Evolutionary conservation across 2,329 filamentous ascomycete genomes (phyloP).

Genomic region (Pseudogymnoascus sp.): DNA sequence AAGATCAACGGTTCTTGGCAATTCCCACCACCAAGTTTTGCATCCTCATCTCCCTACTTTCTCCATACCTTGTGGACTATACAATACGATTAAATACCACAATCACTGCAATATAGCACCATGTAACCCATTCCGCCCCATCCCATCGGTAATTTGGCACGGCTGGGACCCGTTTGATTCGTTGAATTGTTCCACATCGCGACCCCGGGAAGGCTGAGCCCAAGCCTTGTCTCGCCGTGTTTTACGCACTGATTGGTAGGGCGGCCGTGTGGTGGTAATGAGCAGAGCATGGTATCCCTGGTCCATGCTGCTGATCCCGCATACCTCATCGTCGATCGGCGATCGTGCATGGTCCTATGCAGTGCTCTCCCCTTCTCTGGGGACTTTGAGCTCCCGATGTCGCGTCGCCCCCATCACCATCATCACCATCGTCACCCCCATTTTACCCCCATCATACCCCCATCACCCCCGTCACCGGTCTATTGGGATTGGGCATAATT

Average conservation of each 20-base stretch:
- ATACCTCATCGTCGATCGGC: conserved; percentile 8
- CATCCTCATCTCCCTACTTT: not conserved
- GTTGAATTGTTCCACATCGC: not conserved
- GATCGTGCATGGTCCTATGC: conserved; percentile 1
- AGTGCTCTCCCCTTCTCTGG: not conserved
- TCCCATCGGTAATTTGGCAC: conserved; percentile 7
- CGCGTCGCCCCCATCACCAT: not conserved
- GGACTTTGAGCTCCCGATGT: conserved; percentile 6
- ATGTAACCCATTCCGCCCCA: not conserved
- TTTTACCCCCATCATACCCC: not conserved
- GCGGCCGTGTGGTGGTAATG: conserved; percentile 1
- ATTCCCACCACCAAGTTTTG: not conserved
- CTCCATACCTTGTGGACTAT: not conserved
- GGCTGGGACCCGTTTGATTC: not conserved
- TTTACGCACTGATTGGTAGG: not conserved
- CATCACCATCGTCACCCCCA: not conserved
- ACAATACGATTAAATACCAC: not conserved
- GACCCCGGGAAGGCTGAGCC: conserved; percentile 6
- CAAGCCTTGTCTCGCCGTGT: conserved; percentile 1
- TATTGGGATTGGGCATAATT: not conserved
- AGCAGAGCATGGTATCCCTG: conserved; percentile 9
- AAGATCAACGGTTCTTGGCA: not conserved
- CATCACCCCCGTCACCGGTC: not conserved
- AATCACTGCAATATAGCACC: not conserved
- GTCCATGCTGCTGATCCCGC: conserved; percentile 2